Conservation (phyloP, 345 rosid genomes). For the Trapa bicornis region DNA sequence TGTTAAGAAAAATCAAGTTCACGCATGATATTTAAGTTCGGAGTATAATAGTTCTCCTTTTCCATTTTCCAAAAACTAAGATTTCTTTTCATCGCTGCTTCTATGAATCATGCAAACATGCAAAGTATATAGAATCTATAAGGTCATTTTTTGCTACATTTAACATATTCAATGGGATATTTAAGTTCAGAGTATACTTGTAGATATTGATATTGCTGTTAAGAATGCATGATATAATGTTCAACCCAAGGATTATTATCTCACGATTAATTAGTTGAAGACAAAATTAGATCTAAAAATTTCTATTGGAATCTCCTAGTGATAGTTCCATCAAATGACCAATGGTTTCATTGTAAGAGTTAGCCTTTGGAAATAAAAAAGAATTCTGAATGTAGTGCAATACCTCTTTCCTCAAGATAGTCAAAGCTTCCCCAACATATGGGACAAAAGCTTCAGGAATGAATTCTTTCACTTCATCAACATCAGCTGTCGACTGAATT, state of each 20-base stretch:
- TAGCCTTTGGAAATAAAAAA: neutral
- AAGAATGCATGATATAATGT: neutral
- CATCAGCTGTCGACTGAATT: slow-evolving; percentile 53
- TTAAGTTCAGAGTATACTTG: neutral
- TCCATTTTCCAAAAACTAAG: neutral
- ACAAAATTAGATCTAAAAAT: neutral
- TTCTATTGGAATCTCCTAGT: neutral
- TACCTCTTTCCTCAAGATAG: slow-evolving; percentile 77
- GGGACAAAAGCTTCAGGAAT: slow-evolving; percentile 80
- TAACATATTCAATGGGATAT: neutral
- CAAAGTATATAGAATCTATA: neutral
- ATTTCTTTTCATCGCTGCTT: neutral
- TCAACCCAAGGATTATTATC: neutral
- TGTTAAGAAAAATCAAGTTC: neutral
- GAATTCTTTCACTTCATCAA: slow-evolving; percentile 71
- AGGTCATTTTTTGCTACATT: neutral
- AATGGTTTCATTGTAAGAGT: neutral
- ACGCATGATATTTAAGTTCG: too few relatives aligned
- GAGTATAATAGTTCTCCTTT: neutral
- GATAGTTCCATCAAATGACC: neutral
- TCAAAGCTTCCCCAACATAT: slow-evolving; percentile 90
- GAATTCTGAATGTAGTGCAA: neutral
- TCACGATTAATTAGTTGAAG: neutral
- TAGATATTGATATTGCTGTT: too few relatives aligned
- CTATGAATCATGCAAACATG: neutral